These are phyloP conservation scores for Aureobasidium sp. DNA, from an alignment of 2,329 filamentous ascomycete species.

Conservation along the genomic window DNA sequence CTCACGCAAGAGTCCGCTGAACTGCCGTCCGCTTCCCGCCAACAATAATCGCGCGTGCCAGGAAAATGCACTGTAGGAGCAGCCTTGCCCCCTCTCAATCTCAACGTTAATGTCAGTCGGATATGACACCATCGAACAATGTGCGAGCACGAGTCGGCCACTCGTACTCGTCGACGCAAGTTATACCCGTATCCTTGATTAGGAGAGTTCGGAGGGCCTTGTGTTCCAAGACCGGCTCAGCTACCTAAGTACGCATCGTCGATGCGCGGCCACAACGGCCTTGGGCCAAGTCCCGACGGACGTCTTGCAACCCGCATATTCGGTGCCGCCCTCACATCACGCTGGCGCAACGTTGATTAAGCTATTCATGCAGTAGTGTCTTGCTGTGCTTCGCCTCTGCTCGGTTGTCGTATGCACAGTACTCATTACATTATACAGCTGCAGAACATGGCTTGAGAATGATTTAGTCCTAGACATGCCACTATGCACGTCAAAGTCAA, in stretches of 20 bases:
- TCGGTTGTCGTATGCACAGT: not conserved
- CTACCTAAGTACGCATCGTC: constrained; percentile 4
- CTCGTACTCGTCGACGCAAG: not conserved
- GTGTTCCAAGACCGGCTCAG: not conserved
- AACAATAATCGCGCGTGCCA: not conserved
- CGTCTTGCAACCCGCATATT: not conserved
- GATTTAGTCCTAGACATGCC: not conserved
- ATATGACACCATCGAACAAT: not conserved
- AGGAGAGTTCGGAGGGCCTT: not conserved
- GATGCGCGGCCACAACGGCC: not conserved
- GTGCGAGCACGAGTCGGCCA: not conserved
- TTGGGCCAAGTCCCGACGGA: not conserved
- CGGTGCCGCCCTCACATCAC: not conserved
- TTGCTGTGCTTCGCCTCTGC: not conserved
- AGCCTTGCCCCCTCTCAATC: not conserved
- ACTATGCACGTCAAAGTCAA: not conserved
- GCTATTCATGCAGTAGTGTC: not conserved
- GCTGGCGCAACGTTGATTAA: not conserved
- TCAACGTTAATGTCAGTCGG: constrained; percentile 3
- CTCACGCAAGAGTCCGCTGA: not conserved
- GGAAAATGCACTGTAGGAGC: not conserved
- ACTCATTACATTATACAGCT: not conserved
- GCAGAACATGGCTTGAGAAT: not conserved
- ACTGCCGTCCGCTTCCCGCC: constrained; percentile 9
- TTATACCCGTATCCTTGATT: not conserved